Conservation (phyloP, 2,329 filamentous ascomycete genomes). For the Penicillium sp. region DNA sequence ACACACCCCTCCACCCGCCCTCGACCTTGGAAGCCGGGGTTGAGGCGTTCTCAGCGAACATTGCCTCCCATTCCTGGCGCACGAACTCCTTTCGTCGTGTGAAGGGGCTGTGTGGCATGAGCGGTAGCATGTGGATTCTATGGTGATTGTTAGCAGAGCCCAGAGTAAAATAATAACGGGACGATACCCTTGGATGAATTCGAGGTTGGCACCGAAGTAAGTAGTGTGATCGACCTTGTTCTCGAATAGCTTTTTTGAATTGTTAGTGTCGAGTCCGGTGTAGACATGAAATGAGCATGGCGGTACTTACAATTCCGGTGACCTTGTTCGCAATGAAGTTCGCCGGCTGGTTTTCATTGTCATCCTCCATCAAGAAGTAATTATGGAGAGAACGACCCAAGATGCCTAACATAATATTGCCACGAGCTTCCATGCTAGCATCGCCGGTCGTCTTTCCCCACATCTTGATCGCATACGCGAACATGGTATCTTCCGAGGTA, state of each 20-base stretch:
- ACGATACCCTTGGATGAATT: slow-evolving; percentile 63
- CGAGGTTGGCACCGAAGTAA: slow-evolving; percentile 72
- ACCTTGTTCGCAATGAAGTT: slow-evolving; percentile 79
- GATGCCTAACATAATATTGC: slow-evolving; percentile 80
- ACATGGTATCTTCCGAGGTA: slow-evolving; percentile 85
- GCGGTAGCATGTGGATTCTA: slow-evolving; percentile 80
- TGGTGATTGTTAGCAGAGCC: slow-evolving; percentile 34
- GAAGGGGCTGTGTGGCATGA: slow-evolving; percentile 66
- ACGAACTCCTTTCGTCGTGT: slow-evolving; percentile 70
- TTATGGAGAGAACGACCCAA: slow-evolving; percentile 68
- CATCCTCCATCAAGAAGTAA: slow-evolving; percentile 76
- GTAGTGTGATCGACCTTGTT: slow-evolving; percentile 94
- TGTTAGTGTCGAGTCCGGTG: background rate
- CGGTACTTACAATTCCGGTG: slow-evolving; percentile 51
- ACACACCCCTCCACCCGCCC: slow-evolving; percentile 81
- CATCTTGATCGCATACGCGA: slow-evolving; percentile 85
- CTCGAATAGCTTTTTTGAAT: slow-evolving; percentile 64
- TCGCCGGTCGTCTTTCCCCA: slow-evolving; percentile 83
- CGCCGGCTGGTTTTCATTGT: slow-evolving; percentile 69
- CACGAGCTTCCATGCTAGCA: slow-evolving; percentile 72
- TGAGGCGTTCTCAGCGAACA: slow-evolving; percentile 67
- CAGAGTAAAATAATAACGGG: background rate
- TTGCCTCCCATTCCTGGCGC: slow-evolving; percentile 74
- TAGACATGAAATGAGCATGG: background rate
- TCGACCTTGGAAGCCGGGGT: slow-evolving; percentile 55